Base-by-base conservation (phyloP, 306 rosid genomes). In the Vigna trinervia region DNA sequence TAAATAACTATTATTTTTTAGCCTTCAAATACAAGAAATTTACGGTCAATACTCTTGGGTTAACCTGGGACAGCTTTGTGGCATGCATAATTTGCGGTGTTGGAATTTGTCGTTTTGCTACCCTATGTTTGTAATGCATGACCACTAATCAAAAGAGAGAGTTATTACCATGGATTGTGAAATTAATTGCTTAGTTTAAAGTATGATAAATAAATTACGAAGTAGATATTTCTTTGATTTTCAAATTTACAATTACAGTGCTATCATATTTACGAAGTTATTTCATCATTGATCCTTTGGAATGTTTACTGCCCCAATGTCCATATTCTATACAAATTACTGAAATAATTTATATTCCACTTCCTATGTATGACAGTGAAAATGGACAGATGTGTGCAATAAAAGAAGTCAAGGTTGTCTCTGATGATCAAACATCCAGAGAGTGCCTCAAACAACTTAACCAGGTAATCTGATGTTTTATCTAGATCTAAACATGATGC, bases 301-400 rank as follows among this genome's bases (percentile, higher is more conserved):
- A 68, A 23, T 59, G 32, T 26, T 38, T 66, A 48, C 45, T 12
- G 50, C 46, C 56, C 45, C 70, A 36, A 54, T 56, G 66, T 73
- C 78, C 28, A 52, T 81, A 53, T 45, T 73, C 14, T 54, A 61
- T 71, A 46, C 81, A 51, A 76, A 51, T 53, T 57, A 67, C 74
- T 46, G 72, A 83, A 72, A 60, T 63, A 22, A 17, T 61, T 73
- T 68, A 17, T 69, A 19, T 58, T 60, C 26, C 38, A 65, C 63
- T 74, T 66, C 39, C 71, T 74, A 63, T 65, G 65, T 75, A 73
- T 78, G 81, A 78, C 85, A 95, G 99, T 82, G 92, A 90, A 86
- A 93, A 91, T 43, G 99, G 99, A 73, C 99, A 95, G 84, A 92
- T 95, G 97, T 95, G 99, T 85, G 99, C 99, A 59, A 92, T 95